Evolutionary conservation across 1,284 basidiomycete genomes (phyloP), one percentile per base, ranked within the genome.

Genomic region (Trametes hirsuta): DNA sequence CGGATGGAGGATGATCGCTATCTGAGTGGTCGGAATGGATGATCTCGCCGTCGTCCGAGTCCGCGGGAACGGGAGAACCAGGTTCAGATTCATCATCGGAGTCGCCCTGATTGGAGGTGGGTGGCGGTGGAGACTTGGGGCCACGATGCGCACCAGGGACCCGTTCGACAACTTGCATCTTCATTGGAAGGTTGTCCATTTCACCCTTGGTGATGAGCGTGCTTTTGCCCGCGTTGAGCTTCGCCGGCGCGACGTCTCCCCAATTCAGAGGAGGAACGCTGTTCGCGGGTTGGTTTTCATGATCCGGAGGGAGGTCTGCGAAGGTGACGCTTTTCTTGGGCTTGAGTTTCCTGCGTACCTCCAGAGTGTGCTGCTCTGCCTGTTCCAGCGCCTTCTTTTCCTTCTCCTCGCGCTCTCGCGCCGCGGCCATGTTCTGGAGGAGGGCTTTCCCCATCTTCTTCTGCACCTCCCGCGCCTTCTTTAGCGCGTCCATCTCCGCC

Each of bases 361-460:
- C 63, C 46, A 55, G 60, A 40, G 63, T 63, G 63, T 68, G 57
- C 34, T 54, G 48, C 6, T 76, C 73, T 46, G 73, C 68, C 60
- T 71, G 66, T 62, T 72, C 73, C 66, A 65, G 73, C 56, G 72
- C 67, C 30, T 66, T 63, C 48, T 62, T 65, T 55, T 74, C 73
- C 54, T 74, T 64, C 47, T 78, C 77, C 46, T 76, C 79, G 49
- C 72, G 68, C 59, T 78, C 77, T 21, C 75, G 75, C n/a, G 76
- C 72, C 46, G 79, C 73, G 3, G 77, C 74, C 47, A 83, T 68
- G 59, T 80, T 81, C 53, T 73, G 72, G 41, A 91, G 63, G 41
- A 92, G 76, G 0, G 88, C 85, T 64, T 81, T 85, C 1, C 88
- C 90, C 87, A 92, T 90, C 74, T 84, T 89, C 76, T 84, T 89